Base-by-base conservation (phyloP, 2,329 filamentous ascomycete genomes). In the Xylariaceae sp. region DNA sequence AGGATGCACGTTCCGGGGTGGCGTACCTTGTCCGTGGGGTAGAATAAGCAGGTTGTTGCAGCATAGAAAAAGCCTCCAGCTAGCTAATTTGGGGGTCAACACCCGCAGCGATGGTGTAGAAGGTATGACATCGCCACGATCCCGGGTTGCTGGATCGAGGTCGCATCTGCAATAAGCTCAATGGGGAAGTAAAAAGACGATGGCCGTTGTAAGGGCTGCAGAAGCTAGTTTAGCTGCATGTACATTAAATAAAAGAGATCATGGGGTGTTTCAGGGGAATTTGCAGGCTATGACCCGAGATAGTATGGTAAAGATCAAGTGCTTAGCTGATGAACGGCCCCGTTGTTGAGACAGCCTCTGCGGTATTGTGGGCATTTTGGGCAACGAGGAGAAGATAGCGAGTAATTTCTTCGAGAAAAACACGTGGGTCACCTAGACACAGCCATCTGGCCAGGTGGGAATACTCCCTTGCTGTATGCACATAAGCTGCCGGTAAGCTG, bases 111-210 rank as follows among this genome's bases (percentile, higher is more conserved):
- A 12, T 20, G 26, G 56, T 55, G 57, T 59, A 52, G 47, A 44
- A 50, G 49, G 61, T 56, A 37, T 37, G 32, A 12, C 32, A 37
- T 37, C 32, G 32, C 32, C 32, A 37, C 32, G 32, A 16, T 65
- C 64, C 61, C 63, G 52, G 60, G 60, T 61, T 60, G 55, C 58
- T 44, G 63, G 64, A 60, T 59, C 59, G 43, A 50, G 51, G 60
- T 37, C 48, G 61, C 63, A 60, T 63, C 66, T 68, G 68, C 67
- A 68, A 54, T 52, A 53, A 45, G 65, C 67, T 69, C 52, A 66
- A 69, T 66, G 59, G 44, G 68, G 67, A 67, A 69, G 67, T 56
- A 51, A 44, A 46, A 62, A 52, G 50, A 56, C 56, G 56, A 60
- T 57, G 62, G 40, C 54, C 55, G 52, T 52, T 52, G 50, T 51